phyloP scores from a whole-genome alignment of 345 rosid species.

The Euphorbia lathyris region DNA sequence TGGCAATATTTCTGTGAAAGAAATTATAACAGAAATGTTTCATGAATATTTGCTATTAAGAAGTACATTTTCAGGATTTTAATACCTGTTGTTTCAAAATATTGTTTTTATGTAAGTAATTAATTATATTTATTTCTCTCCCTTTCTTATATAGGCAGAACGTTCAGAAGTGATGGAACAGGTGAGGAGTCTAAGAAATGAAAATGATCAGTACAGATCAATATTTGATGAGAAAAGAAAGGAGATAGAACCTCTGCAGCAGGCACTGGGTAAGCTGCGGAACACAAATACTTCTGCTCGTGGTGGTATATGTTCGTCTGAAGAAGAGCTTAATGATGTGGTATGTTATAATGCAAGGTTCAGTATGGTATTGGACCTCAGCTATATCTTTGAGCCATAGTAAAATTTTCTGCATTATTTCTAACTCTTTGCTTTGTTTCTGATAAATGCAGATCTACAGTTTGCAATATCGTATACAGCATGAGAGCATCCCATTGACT shows the following conservation, averaged over 20 bases:
- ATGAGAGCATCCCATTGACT: conserved; percentile 78
- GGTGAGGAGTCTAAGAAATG: conserved; percentile 36
- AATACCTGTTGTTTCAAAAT: not conserved
- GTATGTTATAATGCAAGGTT: conserved; percentile 42
- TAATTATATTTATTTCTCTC: not conserved
- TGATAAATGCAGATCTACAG: conserved; percentile 63
- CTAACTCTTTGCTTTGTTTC: conserved; percentile 14
- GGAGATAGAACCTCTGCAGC: conserved; percentile 82
- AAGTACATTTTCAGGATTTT: not conserved
- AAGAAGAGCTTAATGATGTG: conserved; percentile 72
- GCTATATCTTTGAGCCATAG: conserved; percentile 9
- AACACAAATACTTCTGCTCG: conserved; percentile 34
- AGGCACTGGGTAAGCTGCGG: conserved; percentile 85
- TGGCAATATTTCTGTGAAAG: not conserved
- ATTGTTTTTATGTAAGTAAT: not conserved
- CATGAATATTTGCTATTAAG: not conserved
- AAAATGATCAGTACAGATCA: conserved; percentile 35
- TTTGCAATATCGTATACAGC: conserved; percentile 79
- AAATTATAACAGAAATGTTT: not conserved
- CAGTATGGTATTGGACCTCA: not conserved
- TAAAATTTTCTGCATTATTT: conserved; percentile 6
- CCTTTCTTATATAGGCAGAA: conserved; percentile 34
- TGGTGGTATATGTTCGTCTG: conserved; percentile 77
- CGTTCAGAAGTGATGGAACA: conserved; percentile 46
- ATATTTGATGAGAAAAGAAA: conserved; percentile 62